These are phyloP conservation scores for Sarocladium kiliense DNA, from an alignment of 2,329 filamentous ascomycete species.

Conservation along the genomic window DNA sequence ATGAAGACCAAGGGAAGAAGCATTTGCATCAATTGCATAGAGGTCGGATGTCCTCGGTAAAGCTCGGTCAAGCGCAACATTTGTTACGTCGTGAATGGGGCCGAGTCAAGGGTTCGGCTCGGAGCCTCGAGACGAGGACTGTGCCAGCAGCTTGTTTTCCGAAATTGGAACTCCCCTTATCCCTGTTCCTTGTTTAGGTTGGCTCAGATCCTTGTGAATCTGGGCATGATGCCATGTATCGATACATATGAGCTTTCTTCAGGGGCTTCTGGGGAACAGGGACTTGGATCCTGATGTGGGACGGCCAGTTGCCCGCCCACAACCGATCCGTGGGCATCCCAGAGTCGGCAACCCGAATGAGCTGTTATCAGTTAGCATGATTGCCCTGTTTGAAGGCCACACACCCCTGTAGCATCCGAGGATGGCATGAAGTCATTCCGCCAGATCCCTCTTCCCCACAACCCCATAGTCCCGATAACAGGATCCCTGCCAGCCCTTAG, in stretches of 20 bases:
- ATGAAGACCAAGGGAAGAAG: background rate
- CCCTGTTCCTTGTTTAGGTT: background rate
- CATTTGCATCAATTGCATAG: background rate
- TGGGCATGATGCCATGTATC: background rate
- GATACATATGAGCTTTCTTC: background rate
- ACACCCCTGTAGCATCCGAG: conserved; percentile 1
- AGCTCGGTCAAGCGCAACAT: conserved; percentile 8
- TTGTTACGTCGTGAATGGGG: background rate
- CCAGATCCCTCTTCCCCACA: conserved; percentile 6
- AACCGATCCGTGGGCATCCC: background rate
- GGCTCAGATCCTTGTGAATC: too few species aligned
- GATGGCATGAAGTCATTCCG: conserved; percentile 5
- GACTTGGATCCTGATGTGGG: background rate
- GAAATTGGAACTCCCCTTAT: background rate
- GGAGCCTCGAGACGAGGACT: background rate
- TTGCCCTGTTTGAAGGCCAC: background rate
- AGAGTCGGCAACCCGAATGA: background rate
- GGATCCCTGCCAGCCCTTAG: conserved; percentile 1
- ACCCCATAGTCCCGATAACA: conserved; percentile 7
- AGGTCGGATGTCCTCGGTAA: background rate
- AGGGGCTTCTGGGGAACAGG: background rate
- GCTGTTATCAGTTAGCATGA: conserved; percentile 1
- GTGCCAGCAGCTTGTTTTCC: background rate
- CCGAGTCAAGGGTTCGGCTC: background rate
- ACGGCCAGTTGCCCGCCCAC: background rate